Base-by-base conservation (phyloP, 345 rosid genomes). In the Chamaenerion angustifolium region DNA sequence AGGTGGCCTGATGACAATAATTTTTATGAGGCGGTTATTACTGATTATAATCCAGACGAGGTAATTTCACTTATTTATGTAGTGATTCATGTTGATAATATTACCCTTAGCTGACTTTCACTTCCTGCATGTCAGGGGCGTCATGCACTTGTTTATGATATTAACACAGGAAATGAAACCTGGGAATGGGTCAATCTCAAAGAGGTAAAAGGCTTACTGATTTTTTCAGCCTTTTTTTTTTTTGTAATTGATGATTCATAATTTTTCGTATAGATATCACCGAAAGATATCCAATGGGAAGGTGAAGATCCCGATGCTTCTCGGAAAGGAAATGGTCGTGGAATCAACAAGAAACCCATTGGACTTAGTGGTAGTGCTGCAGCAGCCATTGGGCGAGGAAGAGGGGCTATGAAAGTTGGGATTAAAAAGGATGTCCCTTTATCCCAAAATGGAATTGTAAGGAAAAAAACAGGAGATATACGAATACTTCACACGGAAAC, bases 111-210 rank as follows among this genome's bases (percentile, higher is more conserved):
- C 37, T 44, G 43, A 14, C 42, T 11, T 46, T 59, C 61, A 48
- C 47, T 45, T 55, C 43, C 27, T 74, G 4, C 49, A 50, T 69
- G 40, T 55, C 61, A 92, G 96, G 99, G 94, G 23, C 75, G 60
- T 44, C 96, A 92, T 80, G 93, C 84, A 64, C 73, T 92, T 77
- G 90, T 92, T 62, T 92, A 92, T 71, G 99, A 88, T 64, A 80
- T 82, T 8, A 71, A 74, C 63, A 75, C 96, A 11, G 68, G 62
- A 23, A 63, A 74, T 62, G 99, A 87, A 81, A 84, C 95, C 11
- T 82, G 88, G 90, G 96, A 92, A 68, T 87, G 94, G 96, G 95
- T 92, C 64, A 73, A 92, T 75, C 95, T 88, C 64, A 87, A 82
- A 81, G 96, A 87, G 95, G 99, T 88, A 79, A 65, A 55, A 51